phyloP scores from a whole-genome alignment of 306 rosid genomes.

The Geum urbanum region DNA sequence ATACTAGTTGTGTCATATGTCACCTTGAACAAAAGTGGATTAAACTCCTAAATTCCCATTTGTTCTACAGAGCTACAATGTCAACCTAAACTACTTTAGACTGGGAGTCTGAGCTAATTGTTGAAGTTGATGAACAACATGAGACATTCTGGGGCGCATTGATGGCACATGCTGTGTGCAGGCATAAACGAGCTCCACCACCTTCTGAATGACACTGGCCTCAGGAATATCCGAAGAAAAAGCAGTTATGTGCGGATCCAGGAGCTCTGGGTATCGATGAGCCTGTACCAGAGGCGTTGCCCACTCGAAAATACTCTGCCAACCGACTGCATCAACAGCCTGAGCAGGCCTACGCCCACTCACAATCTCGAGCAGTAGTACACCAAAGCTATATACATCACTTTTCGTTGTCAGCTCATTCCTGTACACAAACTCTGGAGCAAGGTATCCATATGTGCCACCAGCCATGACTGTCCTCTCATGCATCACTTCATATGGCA shows the following conservation, averaged over 20 bases:
- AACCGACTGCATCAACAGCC: slow-evolving; percentile 90
- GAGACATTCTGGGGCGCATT: slow-evolving; percentile 98
- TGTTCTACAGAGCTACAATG: neutral
- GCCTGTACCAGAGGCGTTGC: slow-evolving; percentile 94
- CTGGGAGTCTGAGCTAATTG: slow-evolving; percentile 56
- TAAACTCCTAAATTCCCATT: neutral
- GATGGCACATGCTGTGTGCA: slow-evolving; percentile 98
- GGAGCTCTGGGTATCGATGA: slow-evolving; percentile 81
- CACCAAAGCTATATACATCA: slow-evolving; percentile 93
- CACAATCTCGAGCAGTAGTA: slow-evolving; percentile 83
- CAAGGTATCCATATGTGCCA: slow-evolving; percentile 93
- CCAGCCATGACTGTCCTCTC: slow-evolving; percentile 98
- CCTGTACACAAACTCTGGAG: slow-evolving; percentile 89
- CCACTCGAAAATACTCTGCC: slow-evolving; percentile 99
- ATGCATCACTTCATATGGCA: slow-evolving; percentile 88
- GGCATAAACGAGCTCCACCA: slow-evolving; percentile 93
- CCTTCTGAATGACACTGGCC: slow-evolving; percentile 72
- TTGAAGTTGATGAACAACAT: slow-evolving; percentile 93
- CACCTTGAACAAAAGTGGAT: neutral
- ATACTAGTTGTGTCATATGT: neutral
- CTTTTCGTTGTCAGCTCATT: slow-evolving; percentile 96
- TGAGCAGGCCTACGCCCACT: slow-evolving; percentile 96
- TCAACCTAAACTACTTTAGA: slow-evolving; percentile 29
- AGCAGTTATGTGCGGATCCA: slow-evolving; percentile 75
- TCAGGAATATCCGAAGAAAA: slow-evolving; percentile 64